Base-by-base conservation (phyloP, 2,329 filamentous ascomycete genomes). In the Alternaria gansuensis region DNA sequence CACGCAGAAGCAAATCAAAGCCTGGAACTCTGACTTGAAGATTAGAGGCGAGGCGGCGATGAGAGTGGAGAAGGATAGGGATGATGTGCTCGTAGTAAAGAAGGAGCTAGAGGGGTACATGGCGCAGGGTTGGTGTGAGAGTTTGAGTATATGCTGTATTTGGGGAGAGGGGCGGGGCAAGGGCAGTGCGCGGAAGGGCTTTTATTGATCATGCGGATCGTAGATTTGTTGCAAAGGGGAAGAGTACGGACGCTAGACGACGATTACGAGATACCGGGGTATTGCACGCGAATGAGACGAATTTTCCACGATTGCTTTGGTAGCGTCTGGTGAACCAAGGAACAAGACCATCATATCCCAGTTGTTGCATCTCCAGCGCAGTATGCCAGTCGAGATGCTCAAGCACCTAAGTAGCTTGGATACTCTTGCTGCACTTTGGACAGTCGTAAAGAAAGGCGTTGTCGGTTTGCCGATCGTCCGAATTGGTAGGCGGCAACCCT, bases 71-170 rank as follows among this genome's bases (percentile, higher is more conserved):
- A 59, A n/a, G 31, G 60, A 52, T 9, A 65, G 66, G 6, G 64
- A 62, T 4, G 46, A 64, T 13, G 65, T 73, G 5, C 36, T 71
- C 11, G 72, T 59, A 3, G 64, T 75, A 5, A 60, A 69, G 49
- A 73, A 68, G 44, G 72, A 75, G 33, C 39, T 76, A 2, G 74
- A 76, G 40, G 31, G 54, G 2, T 81, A 75, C 29, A 87, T 91
- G 72, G 90, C 96, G 17, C 93, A 95, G 82, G 87, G 85, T 69
- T 98, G 94, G 94, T 97, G 94, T 72, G 91, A 97, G 78, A 87
- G 87, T 39, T 90, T 90, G 75, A 93, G 93, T 44, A 83, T 98
- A 9, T 96, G 93, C 70, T 97, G 93, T 76, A 81, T 93, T 31
- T 91, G 87, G 88, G 88, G 83, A 68, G 84, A 86, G 61, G 63